These are phyloP conservation scores for Dendryphion nanum DNA, from an alignment of 2,329 filamentous ascomycete species.

Conservation along the genomic window DNA sequence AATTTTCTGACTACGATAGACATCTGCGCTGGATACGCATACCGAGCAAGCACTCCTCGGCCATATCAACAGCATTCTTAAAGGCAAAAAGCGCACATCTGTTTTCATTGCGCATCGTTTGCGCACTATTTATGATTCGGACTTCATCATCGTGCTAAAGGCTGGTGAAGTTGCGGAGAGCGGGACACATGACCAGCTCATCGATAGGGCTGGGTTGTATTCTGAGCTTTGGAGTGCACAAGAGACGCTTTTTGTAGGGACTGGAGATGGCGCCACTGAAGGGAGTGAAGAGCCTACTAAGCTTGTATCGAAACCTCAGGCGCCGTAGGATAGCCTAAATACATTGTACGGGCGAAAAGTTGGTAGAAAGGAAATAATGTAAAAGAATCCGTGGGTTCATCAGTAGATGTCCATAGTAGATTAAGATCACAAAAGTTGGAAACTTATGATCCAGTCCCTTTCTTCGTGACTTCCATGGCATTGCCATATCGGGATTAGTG, in stretches of 20 bases:
- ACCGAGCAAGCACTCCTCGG: slow-evolving; percentile 87
- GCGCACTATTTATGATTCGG: slow-evolving; percentile 87
- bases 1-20: slow-evolving; percentile 43
- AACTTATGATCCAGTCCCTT: too few species aligned
- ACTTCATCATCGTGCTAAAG: slow-evolving; percentile 87
- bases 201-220: slow-evolving; percentile 78
- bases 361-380: too few species aligned
- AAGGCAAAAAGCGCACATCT: slow-evolving; percentile 84
- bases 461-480: too few species aligned
- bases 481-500: too few species aligned
- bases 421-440: too few species aligned
- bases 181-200: slow-evolving; percentile 81
- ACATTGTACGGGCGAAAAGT: too few species aligned
- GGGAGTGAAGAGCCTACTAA: too few species aligned
- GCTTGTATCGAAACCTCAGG: too few species aligned
- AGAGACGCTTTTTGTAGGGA: background rate
- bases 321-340: too few species aligned
- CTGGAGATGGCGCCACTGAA: too few species aligned
- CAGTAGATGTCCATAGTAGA: too few species aligned
- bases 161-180: slow-evolving; percentile 83
- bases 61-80: slow-evolving; percentile 90
- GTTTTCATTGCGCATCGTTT: slow-evolving; percentile 93
- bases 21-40: slow-evolving; percentile 86
- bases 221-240: slow-evolving; percentile 78
- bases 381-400: too few species aligned